Evolutionary conservation across 2,329 filamentous ascomycete species (phyloP).

Genomic region (Talaromyces sp.): DNA sequence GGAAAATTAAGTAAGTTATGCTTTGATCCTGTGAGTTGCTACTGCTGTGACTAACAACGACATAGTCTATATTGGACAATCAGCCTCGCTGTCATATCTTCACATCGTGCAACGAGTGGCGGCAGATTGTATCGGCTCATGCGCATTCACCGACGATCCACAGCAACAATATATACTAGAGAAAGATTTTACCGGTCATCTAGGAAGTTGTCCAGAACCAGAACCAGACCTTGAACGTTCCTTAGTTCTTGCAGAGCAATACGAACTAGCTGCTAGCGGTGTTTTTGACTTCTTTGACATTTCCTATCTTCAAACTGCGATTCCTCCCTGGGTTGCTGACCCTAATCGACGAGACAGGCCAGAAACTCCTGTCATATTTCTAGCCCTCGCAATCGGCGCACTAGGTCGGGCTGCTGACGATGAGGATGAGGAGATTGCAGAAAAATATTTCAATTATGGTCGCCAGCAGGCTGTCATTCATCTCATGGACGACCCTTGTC

Average conservation of each 20-base stretch:
- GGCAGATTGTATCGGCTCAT: slow-evolving; percentile 46
- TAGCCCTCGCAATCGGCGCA: slow-evolving; percentile 1
- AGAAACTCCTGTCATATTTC: background rate
- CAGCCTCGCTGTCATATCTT: background rate
- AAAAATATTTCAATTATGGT: slow-evolving; percentile 38
- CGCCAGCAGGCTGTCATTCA: slow-evolving; percentile 35
- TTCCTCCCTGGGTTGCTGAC: slow-evolving; percentile 33
- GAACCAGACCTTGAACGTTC: slow-evolving; percentile 28
- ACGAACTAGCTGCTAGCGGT: slow-evolving; percentile 28
- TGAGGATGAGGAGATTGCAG: slow-evolving; percentile 35
- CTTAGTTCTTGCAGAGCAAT: slow-evolving; percentile 35
- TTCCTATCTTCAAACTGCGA: slow-evolving; percentile 27
- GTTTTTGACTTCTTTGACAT: slow-evolving; percentile 37
- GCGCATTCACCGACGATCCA: slow-evolving; percentile 42
- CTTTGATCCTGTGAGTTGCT: background rate
- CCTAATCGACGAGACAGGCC: background rate
- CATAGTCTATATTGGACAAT: slow-evolving; percentile 3
- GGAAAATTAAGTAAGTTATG: background rate
- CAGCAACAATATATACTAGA: slow-evolving; percentile 45
- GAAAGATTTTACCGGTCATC: slow-evolving; percentile 2
- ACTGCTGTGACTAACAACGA: background rate
- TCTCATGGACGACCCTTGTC: slow-evolving; percentile 44
- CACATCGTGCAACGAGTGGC: slow-evolving; percentile 48
- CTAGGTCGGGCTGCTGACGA: slow-evolving; percentile 35
- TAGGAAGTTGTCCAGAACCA: slow-evolving; percentile 10